Conservation (phyloP, 768 basidiomycete genomes). For the Rhizopogon vesiculosus region DNA sequence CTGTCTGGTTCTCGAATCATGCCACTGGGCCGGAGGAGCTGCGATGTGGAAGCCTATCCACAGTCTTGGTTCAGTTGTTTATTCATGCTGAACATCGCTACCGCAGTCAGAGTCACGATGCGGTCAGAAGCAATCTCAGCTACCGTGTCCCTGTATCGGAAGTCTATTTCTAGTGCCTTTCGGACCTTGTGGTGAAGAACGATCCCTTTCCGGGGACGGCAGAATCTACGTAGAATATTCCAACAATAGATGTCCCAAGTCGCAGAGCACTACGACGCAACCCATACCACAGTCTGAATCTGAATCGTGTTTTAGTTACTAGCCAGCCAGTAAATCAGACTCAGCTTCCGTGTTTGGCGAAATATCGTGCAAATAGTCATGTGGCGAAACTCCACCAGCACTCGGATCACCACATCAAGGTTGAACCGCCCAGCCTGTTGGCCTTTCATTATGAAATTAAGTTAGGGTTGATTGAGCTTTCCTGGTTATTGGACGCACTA, state of each 20-base stretch:
- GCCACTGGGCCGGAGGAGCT: not conserved
- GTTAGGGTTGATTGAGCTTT: not conserved
- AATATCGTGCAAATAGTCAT: not conserved
- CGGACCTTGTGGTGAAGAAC: not conserved
- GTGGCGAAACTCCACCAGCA: not conserved
- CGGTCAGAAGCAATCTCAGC: not conserved
- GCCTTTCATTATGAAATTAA: not conserved
- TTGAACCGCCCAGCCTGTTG: not conserved
- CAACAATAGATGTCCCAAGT: not conserved
- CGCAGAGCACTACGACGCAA: not conserved
- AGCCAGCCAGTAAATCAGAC: no score
- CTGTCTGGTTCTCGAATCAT: not conserved
- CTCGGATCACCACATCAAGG: not conserved
- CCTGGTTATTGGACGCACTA: not conserved
- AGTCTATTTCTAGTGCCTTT: not conserved
- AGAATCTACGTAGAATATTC: not conserved
- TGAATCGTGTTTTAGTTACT: no score
- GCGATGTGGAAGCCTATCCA: not conserved
- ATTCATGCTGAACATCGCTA: not conserved
- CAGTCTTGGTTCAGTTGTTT: not conserved
- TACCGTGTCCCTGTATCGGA: not conserved
- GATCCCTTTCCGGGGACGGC: not conserved
- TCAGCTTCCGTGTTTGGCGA: not conserved
- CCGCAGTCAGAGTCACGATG: not conserved
- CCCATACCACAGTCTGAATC: no score